phyloP scores from a whole-genome alignment of 2,329 filamentous ascomycete species.

The Penicillium verrucosum region DNA sequence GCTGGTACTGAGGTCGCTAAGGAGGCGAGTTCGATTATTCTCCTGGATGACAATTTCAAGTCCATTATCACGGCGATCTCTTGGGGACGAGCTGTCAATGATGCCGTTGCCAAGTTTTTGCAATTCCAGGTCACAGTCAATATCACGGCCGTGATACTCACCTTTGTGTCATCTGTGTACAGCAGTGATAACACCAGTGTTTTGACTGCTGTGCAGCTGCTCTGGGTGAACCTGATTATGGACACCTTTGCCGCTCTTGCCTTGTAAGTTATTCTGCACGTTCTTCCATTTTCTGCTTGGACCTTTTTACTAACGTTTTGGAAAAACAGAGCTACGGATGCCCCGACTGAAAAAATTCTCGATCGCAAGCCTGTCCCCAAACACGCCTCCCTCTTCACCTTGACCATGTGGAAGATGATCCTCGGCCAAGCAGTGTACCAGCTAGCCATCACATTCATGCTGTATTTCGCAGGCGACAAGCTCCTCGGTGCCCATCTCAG shows the following conservation, averaged over 20 bases:
- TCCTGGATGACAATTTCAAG: conserved; percentile 64
- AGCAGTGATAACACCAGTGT: conserved; percentile 68
- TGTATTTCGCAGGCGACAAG: conserved; percentile 69
- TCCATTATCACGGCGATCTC: conserved; percentile 65
- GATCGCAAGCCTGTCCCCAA: conserved; percentile 76
- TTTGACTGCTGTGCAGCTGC: conserved; percentile 81
- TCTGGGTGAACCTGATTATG: conserved; percentile 98
- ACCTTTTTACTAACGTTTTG: conserved; percentile 4
- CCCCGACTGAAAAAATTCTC: conserved; percentile 76
- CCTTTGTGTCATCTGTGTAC: conserved; percentile 81
- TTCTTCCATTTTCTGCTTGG: background rate
- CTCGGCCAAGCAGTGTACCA: conserved; percentile 89
- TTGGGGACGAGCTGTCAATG: conserved; percentile 68
- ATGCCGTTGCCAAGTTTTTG: conserved; percentile 65
- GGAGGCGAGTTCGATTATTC: conserved; percentile 65
- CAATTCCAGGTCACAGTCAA: conserved; percentile 74
- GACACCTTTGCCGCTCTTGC: conserved; percentile 89
- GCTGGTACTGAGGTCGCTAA: conserved; percentile 66
- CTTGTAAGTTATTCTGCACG: conserved; percentile 43
- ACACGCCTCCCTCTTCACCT: conserved; percentile 72
- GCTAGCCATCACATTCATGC: conserved; percentile 70
- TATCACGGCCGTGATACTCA: conserved; percentile 81
- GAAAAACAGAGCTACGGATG: conserved; percentile 65
- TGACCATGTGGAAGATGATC: conserved; percentile 99
- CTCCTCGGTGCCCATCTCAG: conserved; percentile 60